Evolutionary conservation across 2,329 filamentous ascomycete species (phyloP).

Genomic region (Seiridium cupressi): DNA sequence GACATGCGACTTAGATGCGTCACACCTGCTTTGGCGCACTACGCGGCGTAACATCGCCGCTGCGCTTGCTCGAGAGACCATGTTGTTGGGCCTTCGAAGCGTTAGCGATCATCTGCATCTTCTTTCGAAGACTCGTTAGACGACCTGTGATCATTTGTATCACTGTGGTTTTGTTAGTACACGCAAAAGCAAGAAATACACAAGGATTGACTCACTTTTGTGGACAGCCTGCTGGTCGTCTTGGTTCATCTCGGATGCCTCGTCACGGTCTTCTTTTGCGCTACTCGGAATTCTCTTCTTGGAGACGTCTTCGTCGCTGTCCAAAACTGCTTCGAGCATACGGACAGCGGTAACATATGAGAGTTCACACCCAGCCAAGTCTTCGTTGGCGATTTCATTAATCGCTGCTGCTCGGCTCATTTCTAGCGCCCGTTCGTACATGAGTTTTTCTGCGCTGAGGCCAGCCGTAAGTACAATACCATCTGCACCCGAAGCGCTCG

Average conservation of each 20-base stretch:
- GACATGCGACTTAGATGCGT: constrained; percentile 5
- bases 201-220: constrained; percentile 57
- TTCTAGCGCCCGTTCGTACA: constrained; percentile 96
- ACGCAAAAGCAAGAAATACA: not conserved
- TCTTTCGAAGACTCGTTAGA: constrained; percentile 56
- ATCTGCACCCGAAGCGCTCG: constrained; percentile 65
- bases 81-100: constrained; percentile 51
- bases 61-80: constrained; percentile 44
- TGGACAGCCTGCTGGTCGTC: constrained; percentile 73
- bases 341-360: constrained; percentile 91
- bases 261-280: constrained; percentile 40
- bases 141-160: constrained; percentile 61
- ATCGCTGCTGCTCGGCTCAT: constrained; percentile 95
- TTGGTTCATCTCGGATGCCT: constrained; percentile 53
- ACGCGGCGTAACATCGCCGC: constrained; percentile 54
- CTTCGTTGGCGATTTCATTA: constrained; percentile 90
- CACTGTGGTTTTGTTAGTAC: constrained; percentile 40
- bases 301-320: constrained; percentile 66
- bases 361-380: constrained; percentile 83
- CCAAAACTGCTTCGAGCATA: constrained; percentile 92
- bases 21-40: constrained; percentile 43
- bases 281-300: constrained; percentile 35
- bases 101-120: constrained; percentile 59
- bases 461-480: constrained; percentile 83
- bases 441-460: constrained; percentile 91